phyloP scores from a whole-genome alignment of 345 rosid species.

The Bruguiera parviflora region DNA sequence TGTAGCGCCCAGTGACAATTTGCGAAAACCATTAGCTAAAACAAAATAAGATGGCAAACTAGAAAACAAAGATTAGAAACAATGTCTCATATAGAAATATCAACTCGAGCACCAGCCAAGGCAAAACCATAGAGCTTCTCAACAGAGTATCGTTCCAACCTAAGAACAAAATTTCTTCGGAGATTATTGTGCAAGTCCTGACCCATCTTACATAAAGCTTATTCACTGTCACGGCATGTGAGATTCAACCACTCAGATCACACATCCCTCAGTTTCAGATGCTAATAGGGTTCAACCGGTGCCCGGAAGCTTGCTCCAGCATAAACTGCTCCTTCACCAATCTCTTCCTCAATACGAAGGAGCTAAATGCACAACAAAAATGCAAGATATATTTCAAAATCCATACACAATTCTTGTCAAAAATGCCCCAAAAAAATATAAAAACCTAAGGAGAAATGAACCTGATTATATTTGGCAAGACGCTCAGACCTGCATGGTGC shows the following conservation, averaged over 20 bases:
- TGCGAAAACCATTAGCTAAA: too few species aligned
- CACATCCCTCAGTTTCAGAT: background rate
- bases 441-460: background rate
- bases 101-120: background rate
- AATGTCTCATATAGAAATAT: background rate
- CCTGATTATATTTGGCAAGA: conserved; percentile 75
- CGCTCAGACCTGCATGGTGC: conserved; percentile 77
- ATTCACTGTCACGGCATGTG: conserved; percentile 7
- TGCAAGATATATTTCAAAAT: background rate
- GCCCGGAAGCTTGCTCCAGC: conserved; percentile 83
- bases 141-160: conserved; percentile 10
- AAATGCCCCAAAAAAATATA: background rate
- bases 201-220: conserved; percentile 12
- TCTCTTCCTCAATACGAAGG: conserved; percentile 90
- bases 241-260: background rate
- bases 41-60: background rate
- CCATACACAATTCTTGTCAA: background rate
- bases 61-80: background rate
- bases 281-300: conserved; percentile 86
- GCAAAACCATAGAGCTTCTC: background rate
- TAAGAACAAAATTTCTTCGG: conserved; percentile 20
- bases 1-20: too few species aligned
- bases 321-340: conserved; percentile 73
- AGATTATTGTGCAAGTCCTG: conserved; percentile 22
- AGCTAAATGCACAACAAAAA: conserved; percentile 38